phyloP scores from a whole-genome alignment of 116 monocot genomes.

The Cymodocea nodosa region DNA sequence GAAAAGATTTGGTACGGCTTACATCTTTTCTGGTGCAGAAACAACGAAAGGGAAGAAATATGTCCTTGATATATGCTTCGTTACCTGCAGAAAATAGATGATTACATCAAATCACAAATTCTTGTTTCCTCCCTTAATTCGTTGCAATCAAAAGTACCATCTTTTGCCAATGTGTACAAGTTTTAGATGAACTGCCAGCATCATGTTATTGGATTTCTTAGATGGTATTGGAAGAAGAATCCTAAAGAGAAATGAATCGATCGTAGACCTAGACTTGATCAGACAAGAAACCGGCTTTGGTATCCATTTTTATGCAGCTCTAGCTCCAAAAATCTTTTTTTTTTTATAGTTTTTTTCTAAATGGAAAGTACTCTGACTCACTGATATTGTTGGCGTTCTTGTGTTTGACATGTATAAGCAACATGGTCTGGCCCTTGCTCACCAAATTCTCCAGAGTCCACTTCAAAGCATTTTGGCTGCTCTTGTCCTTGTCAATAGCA shows the following conservation, averaged over 20 bases:
- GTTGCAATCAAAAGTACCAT: too few species aligned
- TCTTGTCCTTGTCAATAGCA: constrained; percentile 45
- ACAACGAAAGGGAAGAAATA: constrained; percentile 62
- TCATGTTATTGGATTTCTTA: too few species aligned
- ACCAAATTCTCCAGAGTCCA: constrained; percentile 38
- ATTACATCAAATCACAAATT: too few species aligned
- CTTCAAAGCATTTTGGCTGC: constrained; percentile 41
- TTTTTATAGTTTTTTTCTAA: too few species aligned
- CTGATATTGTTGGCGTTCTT: constrained; percentile 1
- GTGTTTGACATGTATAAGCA: constrained; percentile 35
- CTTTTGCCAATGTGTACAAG: too few species aligned
- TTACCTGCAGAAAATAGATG: too few species aligned
- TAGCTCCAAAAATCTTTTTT: too few species aligned
- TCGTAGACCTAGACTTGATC: background rate
- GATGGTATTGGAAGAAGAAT: background rate
- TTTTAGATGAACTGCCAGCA: too few species aligned
- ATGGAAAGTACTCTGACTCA: background rate
- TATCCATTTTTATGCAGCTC: background rate
- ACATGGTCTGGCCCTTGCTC: constrained; percentile 26
- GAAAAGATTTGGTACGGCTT: background rate
- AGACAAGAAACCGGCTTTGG: background rate
- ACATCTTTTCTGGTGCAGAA: constrained; percentile 70
- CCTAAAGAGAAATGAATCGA: background rate
- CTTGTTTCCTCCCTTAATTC: too few species aligned
- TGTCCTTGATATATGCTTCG: constrained; percentile 24